Evolutionary conservation across 495 filamentous ascomycete genomes (phyloP), one percentile per base, ranked within the genome.

Genomic region (Talaromyces stipitatus): DNA sequence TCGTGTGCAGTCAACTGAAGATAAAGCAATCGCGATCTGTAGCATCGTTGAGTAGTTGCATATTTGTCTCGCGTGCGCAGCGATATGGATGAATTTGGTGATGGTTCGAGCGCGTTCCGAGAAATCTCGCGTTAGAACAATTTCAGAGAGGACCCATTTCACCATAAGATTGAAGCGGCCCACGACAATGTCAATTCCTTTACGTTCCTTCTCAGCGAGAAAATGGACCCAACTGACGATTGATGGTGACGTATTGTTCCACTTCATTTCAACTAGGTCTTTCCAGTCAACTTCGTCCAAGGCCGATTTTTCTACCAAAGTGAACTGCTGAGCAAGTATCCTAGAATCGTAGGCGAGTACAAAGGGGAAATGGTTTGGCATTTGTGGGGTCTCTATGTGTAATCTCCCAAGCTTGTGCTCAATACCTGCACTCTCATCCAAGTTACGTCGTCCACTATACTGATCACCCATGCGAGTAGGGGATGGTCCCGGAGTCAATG

Each of bases 21-120:
- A 86, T 29, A 99, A 76, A 1, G 95, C 95, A 58, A 97, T 88
- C 2, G 91, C 88, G 62, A 99, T 83, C 67, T 99, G 95, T 30
- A 89, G 86, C 89, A 97, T 90, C 10, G 95, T 97, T 18, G 95
- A 94, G 68, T 91, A 99, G 66, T 99, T 99, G 63, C 90, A 88
- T 48, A 94, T 84, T 33, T 81, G 84, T 56, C 91, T 82, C 48
- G 89, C 89, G 70, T 96, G 88, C 0, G 82, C 79, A 4, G 95
- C 95, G 36, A 96, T 90, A 70, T 96, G 91, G 62, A 97, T 92
- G 66, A 86, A 89, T 66, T 97, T 97, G 66, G 88, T 82, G 58
- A 99, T 85, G 48, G 87, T 90, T 43, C 82, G 81, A 10, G 87
- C 90, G 38, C 94, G 82, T 67, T 98, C 95, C 53, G 91, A 81